Evolutionary conservation across 73 alveolate species (phyloP).

Genomic region (Tetrahymena thermophila): DNA sequence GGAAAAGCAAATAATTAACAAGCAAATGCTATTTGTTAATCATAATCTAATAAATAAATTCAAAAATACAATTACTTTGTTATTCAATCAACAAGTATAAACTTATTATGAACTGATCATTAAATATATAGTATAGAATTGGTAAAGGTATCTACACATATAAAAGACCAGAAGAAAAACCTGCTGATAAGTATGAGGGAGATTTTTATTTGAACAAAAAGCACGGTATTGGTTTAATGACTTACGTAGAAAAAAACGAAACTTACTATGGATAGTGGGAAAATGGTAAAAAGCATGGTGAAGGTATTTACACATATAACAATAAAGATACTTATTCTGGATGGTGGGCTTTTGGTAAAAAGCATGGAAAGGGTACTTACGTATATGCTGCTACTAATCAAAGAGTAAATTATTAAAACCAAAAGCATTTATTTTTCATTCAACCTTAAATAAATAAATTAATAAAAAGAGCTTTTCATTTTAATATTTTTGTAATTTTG

Average conservation of each 20-base stretch:
- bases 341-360: slow-evolving; percentile 96
- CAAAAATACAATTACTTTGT: too few relatives aligned
- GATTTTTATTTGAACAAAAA: slow-evolving; percentile 70
- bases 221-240: slow-evolving; percentile 88
- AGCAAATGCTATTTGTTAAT: too few relatives aligned
- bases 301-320: slow-evolving; percentile 87
- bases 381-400: slow-evolving; percentile 80
- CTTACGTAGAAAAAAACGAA: slow-evolving; percentile 76
- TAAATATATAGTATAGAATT: slow-evolving; percentile 17
- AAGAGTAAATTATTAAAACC: slow-evolving; percentile 49
- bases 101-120: neutral
- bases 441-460: too few relatives aligned
- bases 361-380: slow-evolving; percentile 88
- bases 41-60: too few relatives aligned
- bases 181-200: slow-evolving; percentile 79
- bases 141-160: slow-evolving; percentile 54
- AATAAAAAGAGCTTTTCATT: too few relatives aligned
- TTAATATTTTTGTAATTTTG: too few relatives aligned
- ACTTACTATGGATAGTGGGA: slow-evolving; percentile 94
- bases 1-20: neutral
- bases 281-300: slow-evolving; percentile 96
- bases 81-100: too few relatives aligned
- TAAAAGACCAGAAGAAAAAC: slow-evolving; percentile 6
- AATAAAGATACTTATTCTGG: slow-evolving; percentile 90
- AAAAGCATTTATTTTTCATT: too few relatives aligned